phyloP scores from a whole-genome alignment of 345 rosid species.

The Melaleuca alternifolia region DNA sequence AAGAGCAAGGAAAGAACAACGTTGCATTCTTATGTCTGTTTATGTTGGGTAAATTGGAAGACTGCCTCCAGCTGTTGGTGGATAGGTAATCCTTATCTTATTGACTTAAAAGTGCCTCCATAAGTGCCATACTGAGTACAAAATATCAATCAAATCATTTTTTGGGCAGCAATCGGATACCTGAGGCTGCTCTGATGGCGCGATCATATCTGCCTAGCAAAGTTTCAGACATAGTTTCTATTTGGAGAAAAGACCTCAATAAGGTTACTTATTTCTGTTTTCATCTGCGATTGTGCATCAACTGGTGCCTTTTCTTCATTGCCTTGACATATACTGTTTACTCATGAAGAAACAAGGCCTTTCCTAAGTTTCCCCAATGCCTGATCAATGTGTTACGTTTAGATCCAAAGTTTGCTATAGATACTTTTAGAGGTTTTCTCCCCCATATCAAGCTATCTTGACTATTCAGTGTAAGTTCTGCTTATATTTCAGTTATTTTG shows the following conservation, averaged over 20 bases:
- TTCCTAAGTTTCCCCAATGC: neutral
- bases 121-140: neutral
- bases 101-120: neutral
- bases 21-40: constrained; percentile 92
- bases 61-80: constrained; percentile 84
- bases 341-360: neutral
- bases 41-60: constrained; percentile 93
- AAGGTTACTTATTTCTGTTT: constrained; percentile 37
- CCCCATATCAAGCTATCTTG: neutral
- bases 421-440: neutral
- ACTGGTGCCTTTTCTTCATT: neutral
- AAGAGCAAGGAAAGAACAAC: constrained; percentile 96
- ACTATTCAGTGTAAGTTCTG: neutral
- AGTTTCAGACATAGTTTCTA: constrained; percentile 90
- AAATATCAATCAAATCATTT: neutral
- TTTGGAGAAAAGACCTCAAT: constrained; percentile 95
- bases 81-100: constrained; percentile 52
- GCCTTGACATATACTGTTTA: neutral
- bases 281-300: neutral
- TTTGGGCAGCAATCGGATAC: constrained; percentile 87
- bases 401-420: neutral
- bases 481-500: neutral
- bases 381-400: neutral
- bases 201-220: constrained; percentile 98
- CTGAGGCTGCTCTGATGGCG: constrained; percentile 99